Base-by-base conservation (phyloP, 139 green algal species). In the Chlamydomonas sphaeroides region DNA sequence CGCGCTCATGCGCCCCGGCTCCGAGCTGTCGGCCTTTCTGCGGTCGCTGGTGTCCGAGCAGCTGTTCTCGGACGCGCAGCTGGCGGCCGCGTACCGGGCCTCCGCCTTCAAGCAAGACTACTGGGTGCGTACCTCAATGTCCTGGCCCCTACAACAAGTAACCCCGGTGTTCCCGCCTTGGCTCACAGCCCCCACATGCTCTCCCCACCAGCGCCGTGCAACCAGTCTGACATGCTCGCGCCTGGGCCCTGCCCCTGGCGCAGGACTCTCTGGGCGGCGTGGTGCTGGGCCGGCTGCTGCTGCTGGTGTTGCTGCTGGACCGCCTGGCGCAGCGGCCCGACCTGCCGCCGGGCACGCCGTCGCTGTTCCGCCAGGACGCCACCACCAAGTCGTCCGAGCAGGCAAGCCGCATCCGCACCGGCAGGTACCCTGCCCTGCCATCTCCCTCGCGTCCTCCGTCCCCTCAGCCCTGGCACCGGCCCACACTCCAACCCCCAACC, bases 261-360 rank as follows among this genome's bases (percentile, higher is more conserved):
- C n/a, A n/a, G n/a, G n/a, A n/a, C n/a, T n/a, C n/a, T n/a, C n/a
- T 93, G 45, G 89, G 88, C 0, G 78, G 84, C 28, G 59, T 93
- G 23, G 78, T 97, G 39, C 72, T 98, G 26, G 94, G 95, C 75
- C 92, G 93, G 25, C 85, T 96, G 39, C 88, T 98, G 78, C 89
- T 96, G 79, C 80, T 97, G 51, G 91, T 94, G 20, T 79, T 95
- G 57, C 88, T 98, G 38, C 86, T 98, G 68, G 95, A 98, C 88
- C 70, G 78, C 20, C 6, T 67, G 51, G 49, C 32, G 36, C 56
- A 67, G 38, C 41, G 59, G 35, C 25, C 32, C 3, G 41, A 68
- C 18, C 76, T 90, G 49, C 87, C 86, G 0, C 32, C 65, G 14
- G 79, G 80, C 15, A 77, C 87, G 30, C 92, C 92, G 1, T 82